A percentile compares a stretch with the other conserved stretches of the same genome.
Conservation (phyloP, 1,284 basidiomycete genomes). For the Apiotrichum montevideense region DNA sequence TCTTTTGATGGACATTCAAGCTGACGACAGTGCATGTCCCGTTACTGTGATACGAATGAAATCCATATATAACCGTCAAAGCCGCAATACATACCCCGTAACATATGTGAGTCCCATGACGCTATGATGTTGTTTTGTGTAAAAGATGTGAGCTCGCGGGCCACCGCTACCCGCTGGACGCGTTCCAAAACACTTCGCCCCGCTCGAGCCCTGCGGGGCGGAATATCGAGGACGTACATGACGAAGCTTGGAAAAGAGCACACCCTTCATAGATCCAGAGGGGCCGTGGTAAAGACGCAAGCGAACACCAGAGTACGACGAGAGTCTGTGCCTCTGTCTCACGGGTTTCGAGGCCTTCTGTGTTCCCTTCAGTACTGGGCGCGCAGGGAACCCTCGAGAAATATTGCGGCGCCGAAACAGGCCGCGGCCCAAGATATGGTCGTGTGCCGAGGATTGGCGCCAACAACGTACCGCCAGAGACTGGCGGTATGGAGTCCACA, state of each 20-base stretch:
- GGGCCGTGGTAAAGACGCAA: slow-evolving; percentile 17
- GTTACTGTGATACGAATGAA: too few species aligned
- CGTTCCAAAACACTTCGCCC: slow-evolving; percentile 4
- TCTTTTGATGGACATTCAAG: too few species aligned
- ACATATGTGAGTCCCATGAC: slow-evolving; percentile 14
- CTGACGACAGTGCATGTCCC: too few species aligned
- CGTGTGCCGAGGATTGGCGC: slow-evolving; percentile 12
- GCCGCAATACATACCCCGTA: too few species aligned
- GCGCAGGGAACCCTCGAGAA: slow-evolving; percentile 15
- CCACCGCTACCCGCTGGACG: slow-evolving; percentile 5
- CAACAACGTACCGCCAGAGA: neutral
- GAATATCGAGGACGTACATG: slow-evolving; percentile 23
- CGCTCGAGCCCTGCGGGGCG: slow-evolving; percentile 2
- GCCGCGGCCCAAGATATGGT: slow-evolving; percentile 1
- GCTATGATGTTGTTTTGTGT: slow-evolving; percentile 20
- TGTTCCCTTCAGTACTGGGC: neutral
- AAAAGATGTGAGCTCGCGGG: slow-evolving; percentile 20
- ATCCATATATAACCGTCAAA: too few species aligned
- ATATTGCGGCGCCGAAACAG: slow-evolving; percentile 10
- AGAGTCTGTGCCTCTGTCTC: neutral
- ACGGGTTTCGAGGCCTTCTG: slow-evolving; percentile 21
- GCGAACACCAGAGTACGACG: slow-evolving; percentile 2
- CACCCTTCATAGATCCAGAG: slow-evolving; percentile 2
- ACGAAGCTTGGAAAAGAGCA: slow-evolving; percentile 11
- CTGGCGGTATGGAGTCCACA: neutral